Conservation (phyloP, 2,329 filamentous ascomycete species). For the Arthroderma uncinatum region DNA sequence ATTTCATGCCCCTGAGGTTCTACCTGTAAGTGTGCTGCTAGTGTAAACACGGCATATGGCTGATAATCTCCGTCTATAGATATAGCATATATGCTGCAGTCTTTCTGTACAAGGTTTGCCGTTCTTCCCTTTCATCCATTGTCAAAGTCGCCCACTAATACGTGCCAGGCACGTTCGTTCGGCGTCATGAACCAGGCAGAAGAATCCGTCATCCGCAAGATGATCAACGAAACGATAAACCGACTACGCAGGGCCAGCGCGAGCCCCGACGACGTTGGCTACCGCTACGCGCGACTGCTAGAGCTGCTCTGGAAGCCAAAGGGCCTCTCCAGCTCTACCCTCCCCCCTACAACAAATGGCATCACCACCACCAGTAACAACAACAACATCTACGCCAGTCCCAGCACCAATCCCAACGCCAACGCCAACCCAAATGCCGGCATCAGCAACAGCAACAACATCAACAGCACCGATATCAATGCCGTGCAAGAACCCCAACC, state of each 20-base stretch:
- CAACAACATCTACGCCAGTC: slow-evolving; percentile 7
- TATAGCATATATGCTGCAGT: slow-evolving; percentile 52
- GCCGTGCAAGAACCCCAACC: slow-evolving; percentile 14
- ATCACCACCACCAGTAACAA: slow-evolving; percentile 3
- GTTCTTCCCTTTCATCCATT: not conserved
- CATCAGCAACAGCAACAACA: slow-evolving; percentile 17
- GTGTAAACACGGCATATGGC: slow-evolving; percentile 12
- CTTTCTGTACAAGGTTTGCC: slow-evolving; percentile 51
- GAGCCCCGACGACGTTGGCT: slow-evolving; percentile 49
- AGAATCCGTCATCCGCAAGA: slow-evolving; percentile 45
- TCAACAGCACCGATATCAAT: not conserved
- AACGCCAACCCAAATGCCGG: slow-evolving; percentile 11
- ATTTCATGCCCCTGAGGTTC: slow-evolving; percentile 54
- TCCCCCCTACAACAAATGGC: slow-evolving; percentile 14
- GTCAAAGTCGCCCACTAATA: not conserved
- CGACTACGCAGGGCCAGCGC: slow-evolving; percentile 49
- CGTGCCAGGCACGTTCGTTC: slow-evolving; percentile 42
- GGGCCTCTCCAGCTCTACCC: slow-evolving; percentile 10
- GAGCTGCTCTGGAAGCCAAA: slow-evolving; percentile 49
- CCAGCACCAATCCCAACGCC: not conserved
- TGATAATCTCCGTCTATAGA: slow-evolving; percentile 15
- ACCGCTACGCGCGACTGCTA: slow-evolving; percentile 50
- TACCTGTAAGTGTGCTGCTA: slow-evolving; percentile 42
- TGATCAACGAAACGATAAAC: slow-evolving; percentile 49
- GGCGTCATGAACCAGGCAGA: slow-evolving; percentile 48